These are phyloP conservation scores for Lactarius psammicola DNA, from an alignment of 768 basidiomycete species.

Conservation along the genomic window DNA sequence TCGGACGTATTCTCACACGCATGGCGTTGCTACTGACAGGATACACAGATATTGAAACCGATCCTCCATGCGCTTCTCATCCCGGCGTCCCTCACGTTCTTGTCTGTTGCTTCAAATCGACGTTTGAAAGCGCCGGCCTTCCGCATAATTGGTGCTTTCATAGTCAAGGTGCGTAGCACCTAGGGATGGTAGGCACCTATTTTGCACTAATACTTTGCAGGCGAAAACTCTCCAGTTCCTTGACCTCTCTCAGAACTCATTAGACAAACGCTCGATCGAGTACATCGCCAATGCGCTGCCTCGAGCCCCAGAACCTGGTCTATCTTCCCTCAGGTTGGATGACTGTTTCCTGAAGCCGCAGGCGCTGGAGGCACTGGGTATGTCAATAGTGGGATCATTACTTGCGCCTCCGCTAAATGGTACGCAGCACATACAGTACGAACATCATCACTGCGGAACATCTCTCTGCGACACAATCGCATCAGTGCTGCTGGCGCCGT, in stretches of 20 bases:
- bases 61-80: constrained; percentile 89
- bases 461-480: constrained; percentile 86
- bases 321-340: constrained; percentile 83
- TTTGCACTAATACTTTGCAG: constrained; percentile 39
- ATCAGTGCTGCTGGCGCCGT: constrained; percentile 86
- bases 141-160: constrained; percentile 74
- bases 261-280: constrained; percentile 86
- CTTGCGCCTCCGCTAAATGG: constrained; percentile 10
- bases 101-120: constrained; percentile 85
- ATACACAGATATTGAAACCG: constrained; percentile 71
- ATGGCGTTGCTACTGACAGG: constrained; percentile 4
- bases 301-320: constrained; percentile 48
- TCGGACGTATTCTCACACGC: constrained; percentile 9
- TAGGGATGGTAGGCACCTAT: neutral
- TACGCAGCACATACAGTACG: constrained; percentile 75
- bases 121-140: constrained; percentile 76
- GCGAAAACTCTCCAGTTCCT: constrained; percentile 79
- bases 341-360: constrained; percentile 76
- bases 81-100: constrained; percentile 70
- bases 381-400: constrained; percentile 33
- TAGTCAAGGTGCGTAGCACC: constrained; percentile 55
- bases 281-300: constrained; percentile 71
- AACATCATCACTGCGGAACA: constrained; percentile 77
- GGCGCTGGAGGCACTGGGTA: constrained; percentile 78
- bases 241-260: constrained; percentile 80